Evolutionary conservation across 1,284 basidiomycete genomes (phyloP).

Genomic region (Fomitopsis schrenkii): DNA sequence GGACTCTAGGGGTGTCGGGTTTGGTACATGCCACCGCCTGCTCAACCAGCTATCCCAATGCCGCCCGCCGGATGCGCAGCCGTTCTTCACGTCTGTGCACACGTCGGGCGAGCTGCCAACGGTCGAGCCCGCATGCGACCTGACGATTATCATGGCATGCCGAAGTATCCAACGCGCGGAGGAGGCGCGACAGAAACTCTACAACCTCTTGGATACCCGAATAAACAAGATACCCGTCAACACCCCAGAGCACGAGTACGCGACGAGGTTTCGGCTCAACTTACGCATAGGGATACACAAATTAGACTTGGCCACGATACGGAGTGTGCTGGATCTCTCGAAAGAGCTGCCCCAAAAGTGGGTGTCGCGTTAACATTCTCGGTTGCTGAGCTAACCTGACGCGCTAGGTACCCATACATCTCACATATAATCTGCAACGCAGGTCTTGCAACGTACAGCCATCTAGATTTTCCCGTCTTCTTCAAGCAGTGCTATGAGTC

Average conservation of each 20-base stretch:
- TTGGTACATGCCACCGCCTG: conserved; percentile 81
- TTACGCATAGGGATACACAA: conserved; percentile 58
- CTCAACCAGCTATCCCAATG: conserved; percentile 61
- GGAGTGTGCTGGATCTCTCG: conserved; percentile 64
- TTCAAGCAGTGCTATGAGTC: conserved; percentile 49
- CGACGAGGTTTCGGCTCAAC: conserved; percentile 56
- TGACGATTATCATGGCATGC: conserved; percentile 85
- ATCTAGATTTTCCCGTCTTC: conserved; percentile 50
- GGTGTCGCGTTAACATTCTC: conserved; percentile 20
- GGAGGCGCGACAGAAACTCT: conserved; percentile 52
- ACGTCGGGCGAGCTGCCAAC: conserved; percentile 18
- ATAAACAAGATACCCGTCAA: conserved; percentile 32
- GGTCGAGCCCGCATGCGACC: conserved; percentile 24
- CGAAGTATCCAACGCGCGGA: conserved; percentile 64
- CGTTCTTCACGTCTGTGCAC: conserved; percentile 30
- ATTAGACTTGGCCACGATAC: conserved; percentile 64
- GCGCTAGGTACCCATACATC: conserved; percentile 71
- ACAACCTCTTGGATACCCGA: conserved; percentile 50
- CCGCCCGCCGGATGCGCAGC: conserved; percentile 45
- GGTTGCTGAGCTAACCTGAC: neutral
- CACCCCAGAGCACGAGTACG: conserved; percentile 43
- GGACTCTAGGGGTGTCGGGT: conserved; percentile 70
- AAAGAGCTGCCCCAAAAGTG: conserved; percentile 53
- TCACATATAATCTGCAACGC: conserved; percentile 85
- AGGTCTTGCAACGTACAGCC: conserved; percentile 64